Evolutionary conservation across 768 basidiomycete species (phyloP).

Genomic region (Psilocybe cubensis): DNA sequence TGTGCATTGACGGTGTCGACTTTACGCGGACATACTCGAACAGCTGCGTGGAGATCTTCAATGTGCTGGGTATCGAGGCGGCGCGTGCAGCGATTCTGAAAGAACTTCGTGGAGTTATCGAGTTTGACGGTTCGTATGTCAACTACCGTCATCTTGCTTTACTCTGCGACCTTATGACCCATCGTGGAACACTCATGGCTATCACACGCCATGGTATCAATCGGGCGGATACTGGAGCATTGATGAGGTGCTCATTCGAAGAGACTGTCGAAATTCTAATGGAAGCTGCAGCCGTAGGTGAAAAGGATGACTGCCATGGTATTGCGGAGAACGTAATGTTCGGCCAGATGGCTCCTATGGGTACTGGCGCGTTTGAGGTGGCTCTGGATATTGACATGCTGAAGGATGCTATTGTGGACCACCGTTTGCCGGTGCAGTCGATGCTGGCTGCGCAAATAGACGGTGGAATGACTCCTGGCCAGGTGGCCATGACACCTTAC

Average conservation of each 20-base stretch:
- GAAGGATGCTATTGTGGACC: conserved; percentile 97
- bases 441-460: conserved; percentile 80
- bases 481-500: conserved; percentile 96
- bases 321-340: conserved; percentile 99
- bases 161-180: conserved; percentile 98
- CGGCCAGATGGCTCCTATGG: conserved; percentile 99
- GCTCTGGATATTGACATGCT: conserved; percentile 97
- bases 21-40: conserved; percentile 94
- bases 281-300: conserved; percentile 98
- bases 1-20: conserved; percentile 96
- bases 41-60: conserved; percentile 93
- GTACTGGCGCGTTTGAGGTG: conserved; percentile 95
- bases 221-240: conserved; percentile 96
- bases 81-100: conserved; percentile 93
- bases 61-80: conserved; percentile 96
- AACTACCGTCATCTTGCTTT: conserved; percentile 97
- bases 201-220: conserved; percentile 99
- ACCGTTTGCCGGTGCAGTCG: conserved; percentile 84
- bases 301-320: conserved; percentile 97
- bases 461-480: conserved; percentile 89
- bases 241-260: conserved; percentile 99
- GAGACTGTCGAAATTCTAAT: conserved; percentile 99
- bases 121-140: conserved; percentile 99
- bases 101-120: conserved; percentile 94
- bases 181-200: conserved; percentile 92